Conservation (phyloP, 495 filamentous ascomycete genomes). For the Neurospora sp. region DNA sequence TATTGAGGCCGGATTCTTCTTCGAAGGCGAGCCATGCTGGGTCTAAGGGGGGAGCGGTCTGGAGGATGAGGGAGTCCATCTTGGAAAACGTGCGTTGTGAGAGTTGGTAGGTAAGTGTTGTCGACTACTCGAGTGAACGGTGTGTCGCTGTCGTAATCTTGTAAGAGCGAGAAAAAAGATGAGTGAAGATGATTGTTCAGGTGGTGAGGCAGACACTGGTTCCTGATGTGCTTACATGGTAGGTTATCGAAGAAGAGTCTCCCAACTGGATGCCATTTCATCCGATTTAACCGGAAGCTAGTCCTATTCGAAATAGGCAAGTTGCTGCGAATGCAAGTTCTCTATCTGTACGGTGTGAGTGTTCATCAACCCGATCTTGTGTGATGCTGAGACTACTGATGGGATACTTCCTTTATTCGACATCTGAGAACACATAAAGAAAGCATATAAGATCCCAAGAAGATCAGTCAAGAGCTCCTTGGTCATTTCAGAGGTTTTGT, state of each 20-base stretch:
- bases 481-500: too few species aligned
- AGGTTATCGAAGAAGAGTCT: background rate
- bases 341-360: background rate
- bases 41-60: constrained; percentile 5
- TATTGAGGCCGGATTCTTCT: background rate
- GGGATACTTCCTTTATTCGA: background rate
- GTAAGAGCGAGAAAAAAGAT: background rate
- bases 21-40: constrained; percentile 9
- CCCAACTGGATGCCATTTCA: background rate
- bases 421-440: background rate
- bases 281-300: background rate
- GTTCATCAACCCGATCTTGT: background rate
- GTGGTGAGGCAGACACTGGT: background rate
- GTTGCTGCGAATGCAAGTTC: background rate
- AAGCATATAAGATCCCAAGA: too few species aligned
- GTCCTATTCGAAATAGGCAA: background rate
- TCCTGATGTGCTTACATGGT: background rate
- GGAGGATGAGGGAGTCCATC: constrained; percentile 4
- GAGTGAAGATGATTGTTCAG: background rate
- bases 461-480: too few species aligned
- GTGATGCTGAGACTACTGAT: background rate
- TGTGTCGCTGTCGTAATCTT: background rate
- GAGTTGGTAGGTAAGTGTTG: background rate
- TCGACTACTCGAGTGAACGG: background rate
- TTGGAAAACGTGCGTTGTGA: background rate